Conservation (phyloP, 73 alveolate genomes). For the Stentor roeselii region DNA sequence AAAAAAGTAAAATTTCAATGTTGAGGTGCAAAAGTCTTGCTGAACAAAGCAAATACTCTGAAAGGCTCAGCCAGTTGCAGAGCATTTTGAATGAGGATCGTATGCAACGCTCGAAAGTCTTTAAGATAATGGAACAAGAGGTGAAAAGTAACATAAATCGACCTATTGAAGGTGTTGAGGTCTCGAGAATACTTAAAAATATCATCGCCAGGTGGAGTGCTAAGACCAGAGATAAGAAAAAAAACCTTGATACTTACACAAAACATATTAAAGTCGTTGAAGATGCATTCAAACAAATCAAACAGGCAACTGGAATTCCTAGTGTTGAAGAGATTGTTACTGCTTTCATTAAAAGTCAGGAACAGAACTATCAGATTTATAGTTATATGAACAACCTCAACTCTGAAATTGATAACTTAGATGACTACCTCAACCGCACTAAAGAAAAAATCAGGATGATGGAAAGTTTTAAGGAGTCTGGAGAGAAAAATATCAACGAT, state of each 20-base stretch:
- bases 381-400: constrained; percentile 65
- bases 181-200: constrained; percentile 23
- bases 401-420: constrained; percentile 61
- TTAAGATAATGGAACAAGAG: constrained; percentile 2
- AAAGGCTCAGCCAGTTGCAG: not conserved
- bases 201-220: constrained; percentile 39
- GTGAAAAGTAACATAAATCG: constrained; percentile 1
- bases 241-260: constrained; percentile 53
- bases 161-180: constrained; percentile 40
- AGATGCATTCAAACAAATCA: constrained; percentile 68
- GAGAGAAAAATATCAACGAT: constrained; percentile 1
- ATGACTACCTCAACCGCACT: constrained; percentile 44
- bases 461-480: not conserved
- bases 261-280: constrained; percentile 57
- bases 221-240: constrained; percentile 65
- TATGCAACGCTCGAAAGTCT: not conserved
- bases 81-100: not conserved
- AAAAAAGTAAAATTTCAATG: constrained; percentile 39
- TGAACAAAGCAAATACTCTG: not conserved
- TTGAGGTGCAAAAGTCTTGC: constrained; percentile 26
- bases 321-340: constrained; percentile 71
- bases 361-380: constrained; percentile 61
- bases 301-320: constrained; percentile 69
- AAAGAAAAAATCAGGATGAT: not conserved
- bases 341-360: constrained; percentile 73